Evolutionary conservation across 2,329 filamentous ascomycete species (phyloP).

Genomic region (Zymoseptoria passerinii): DNA sequence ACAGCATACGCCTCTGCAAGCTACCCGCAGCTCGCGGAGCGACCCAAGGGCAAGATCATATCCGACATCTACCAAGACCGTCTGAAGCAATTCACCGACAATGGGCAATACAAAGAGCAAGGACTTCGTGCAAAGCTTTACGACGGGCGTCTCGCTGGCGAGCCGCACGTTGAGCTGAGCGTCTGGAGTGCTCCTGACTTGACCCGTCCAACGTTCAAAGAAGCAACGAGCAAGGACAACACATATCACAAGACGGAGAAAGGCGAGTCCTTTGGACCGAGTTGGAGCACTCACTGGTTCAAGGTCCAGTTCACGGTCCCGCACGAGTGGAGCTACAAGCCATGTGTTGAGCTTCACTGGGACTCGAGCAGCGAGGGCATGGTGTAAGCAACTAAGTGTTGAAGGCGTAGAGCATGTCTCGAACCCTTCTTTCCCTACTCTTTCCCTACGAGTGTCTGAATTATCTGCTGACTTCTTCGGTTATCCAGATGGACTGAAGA

Average conservation of each 20-base stretch:
- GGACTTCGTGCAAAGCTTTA: constrained; percentile 57
- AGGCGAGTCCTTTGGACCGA: constrained; percentile 78
- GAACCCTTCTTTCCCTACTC: no score
- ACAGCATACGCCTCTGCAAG: constrained; percentile 18
- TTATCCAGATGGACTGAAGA: constrained; percentile 62
- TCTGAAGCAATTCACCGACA: constrained; percentile 69
- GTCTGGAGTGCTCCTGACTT: constrained; percentile 59
- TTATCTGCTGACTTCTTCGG: no score
- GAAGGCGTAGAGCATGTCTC: no score
- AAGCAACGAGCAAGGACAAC: constrained; percentile 58
- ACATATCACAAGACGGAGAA: constrained; percentile 53
- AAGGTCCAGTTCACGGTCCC: constrained; percentile 73
- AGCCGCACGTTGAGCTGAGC: constrained; percentile 71
- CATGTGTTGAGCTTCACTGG: constrained; percentile 92
- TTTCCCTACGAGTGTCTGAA: no score
- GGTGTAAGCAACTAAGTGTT: constrained; percentile 36
- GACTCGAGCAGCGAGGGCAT: constrained; percentile 91
- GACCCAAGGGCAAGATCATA: constrained; percentile 68
- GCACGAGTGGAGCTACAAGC: constrained; percentile 60
- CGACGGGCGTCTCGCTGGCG: constrained; percentile 58
- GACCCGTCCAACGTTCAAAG: constrained; percentile 74
- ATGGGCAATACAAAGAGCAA: constrained; percentile 51
- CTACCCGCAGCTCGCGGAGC: constrained; percentile 44
- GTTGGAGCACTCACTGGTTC: constrained; percentile 98
- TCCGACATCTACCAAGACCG: constrained; percentile 76